Conservation (phyloP, 805 yeast genomes). For the Candida palmyrensis region DNA sequence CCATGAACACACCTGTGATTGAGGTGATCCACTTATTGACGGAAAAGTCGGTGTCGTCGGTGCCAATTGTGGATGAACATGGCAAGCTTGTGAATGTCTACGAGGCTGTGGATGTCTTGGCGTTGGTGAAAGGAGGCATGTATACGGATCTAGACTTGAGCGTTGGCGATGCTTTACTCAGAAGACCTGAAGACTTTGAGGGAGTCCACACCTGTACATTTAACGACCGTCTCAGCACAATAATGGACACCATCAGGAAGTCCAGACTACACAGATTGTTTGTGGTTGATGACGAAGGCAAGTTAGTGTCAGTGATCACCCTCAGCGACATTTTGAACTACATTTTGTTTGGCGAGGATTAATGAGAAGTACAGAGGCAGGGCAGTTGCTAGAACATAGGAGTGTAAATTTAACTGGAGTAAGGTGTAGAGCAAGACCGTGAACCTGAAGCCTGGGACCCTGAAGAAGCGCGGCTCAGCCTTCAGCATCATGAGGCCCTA, state of each 20-base stretch:
- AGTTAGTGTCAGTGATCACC: conserved; percentile 77
- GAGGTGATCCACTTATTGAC: conserved; percentile 85
- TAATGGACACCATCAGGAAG: conserved; percentile 88
- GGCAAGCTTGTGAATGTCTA: conserved; percentile 74
- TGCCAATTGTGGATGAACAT: conserved; percentile 85
- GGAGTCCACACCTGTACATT: conserved; percentile 96
- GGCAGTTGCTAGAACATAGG: too few relatives aligned
- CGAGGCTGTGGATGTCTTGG: conserved; percentile 92
- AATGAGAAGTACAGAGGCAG: conserved; percentile 2
- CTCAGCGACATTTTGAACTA: conserved; percentile 87
- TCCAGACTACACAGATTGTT: conserved; percentile 88
- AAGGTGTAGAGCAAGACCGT: too few relatives aligned
- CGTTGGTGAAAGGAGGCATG: conserved; percentile 89
- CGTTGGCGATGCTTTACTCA: conserved; percentile 93
- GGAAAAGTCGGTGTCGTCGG: conserved; percentile 77
- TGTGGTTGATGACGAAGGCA: conserved; percentile 82
- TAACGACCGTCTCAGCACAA: conserved; percentile 79
- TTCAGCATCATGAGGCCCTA: too few relatives aligned
- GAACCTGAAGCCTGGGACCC: too few relatives aligned
- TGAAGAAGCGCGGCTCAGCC: too few relatives aligned
- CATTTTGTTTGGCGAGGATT: conserved; percentile 59
- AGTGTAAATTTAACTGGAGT: too few relatives aligned
- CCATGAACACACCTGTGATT: conserved; percentile 87
- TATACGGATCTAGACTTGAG: conserved; percentile 84
- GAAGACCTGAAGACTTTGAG: conserved; percentile 93